phyloP scores from a whole-genome alignment of 495 filamentous ascomycete genomes.

The Trypethelium eluteriae region DNA sequence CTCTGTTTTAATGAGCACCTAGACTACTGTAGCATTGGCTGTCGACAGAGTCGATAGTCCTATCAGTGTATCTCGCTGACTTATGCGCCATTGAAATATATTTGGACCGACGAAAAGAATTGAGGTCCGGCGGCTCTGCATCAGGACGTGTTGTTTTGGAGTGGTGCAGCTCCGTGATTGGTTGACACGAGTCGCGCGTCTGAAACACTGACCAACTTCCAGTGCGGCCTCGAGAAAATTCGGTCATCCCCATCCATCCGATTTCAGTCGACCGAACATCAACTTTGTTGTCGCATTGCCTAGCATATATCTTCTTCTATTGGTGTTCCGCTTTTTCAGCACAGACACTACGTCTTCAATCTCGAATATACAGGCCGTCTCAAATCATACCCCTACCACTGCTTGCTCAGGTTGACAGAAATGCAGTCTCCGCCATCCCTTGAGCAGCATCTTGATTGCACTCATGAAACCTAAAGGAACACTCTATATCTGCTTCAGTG shows the following conservation, averaged over 20 bases:
- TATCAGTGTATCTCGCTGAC: not conserved
- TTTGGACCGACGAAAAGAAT: not conserved
- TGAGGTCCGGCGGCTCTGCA: not conserved
- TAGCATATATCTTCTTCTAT: too few relatives aligned
- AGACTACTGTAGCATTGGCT: not conserved
- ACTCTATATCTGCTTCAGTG: not conserved
- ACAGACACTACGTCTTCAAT: too few relatives aligned
- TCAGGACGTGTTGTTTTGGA: constrained; percentile 9
- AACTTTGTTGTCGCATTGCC: not conserved
- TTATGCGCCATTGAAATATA: not conserved
- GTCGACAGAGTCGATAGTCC: not conserved
- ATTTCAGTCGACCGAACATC: not conserved
- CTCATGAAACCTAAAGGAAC: too few relatives aligned
- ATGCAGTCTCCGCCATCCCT: too few relatives aligned
- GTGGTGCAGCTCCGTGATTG: not conserved
- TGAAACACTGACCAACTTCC: not conserved
- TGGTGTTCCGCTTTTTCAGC: too few relatives aligned
- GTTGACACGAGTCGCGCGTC: not conserved
- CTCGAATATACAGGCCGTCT: too few relatives aligned
- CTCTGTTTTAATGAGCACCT: not conserved
- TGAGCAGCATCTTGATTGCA: too few relatives aligned
- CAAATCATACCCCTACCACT: too few relatives aligned
- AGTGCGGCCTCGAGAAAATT: not conserved
- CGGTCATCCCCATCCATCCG: not conserved
- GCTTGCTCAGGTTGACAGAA: too few relatives aligned